phyloP scores from a whole-genome alignment of 805 yeast genomes.

The Zygosaccharomyces lentus region DNA sequence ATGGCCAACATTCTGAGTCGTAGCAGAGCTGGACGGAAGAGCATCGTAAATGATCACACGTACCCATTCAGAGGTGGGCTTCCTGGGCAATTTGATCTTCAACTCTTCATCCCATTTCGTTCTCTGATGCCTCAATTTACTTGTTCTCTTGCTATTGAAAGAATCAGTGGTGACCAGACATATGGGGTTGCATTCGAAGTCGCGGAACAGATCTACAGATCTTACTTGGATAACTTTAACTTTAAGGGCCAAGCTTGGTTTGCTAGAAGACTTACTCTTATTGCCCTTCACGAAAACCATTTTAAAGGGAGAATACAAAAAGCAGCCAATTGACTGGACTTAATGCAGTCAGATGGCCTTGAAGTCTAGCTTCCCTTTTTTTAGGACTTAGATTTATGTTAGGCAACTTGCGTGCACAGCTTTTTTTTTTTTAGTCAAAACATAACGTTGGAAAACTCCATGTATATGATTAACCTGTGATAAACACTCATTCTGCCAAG shows the following conservation, averaged over 20 bases:
- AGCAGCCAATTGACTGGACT: background rate
- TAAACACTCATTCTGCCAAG: slow-evolving; percentile 6
- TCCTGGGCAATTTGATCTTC: slow-evolving; percentile 27
- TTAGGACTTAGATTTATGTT: background rate
- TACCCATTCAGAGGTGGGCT: slow-evolving; percentile 28
- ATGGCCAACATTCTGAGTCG: background rate
- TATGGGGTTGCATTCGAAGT: slow-evolving; percentile 29
- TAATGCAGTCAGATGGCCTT: background rate
- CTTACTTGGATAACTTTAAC: slow-evolving; percentile 23
- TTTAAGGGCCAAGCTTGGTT: slow-evolving; percentile 18
- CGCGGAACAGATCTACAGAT: slow-evolving; percentile 24
- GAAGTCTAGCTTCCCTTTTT: background rate
- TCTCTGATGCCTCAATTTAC: slow-evolving; percentile 20
- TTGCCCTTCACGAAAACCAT: slow-evolving; percentile 21
- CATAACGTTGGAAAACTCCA: background rate
- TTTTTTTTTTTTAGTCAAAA: background rate
- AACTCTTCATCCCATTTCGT: slow-evolving; percentile 28
- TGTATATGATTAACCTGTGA: background rate
- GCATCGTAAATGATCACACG: slow-evolving; percentile 32
- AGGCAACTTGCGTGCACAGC: background rate
- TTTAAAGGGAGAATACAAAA: background rate
- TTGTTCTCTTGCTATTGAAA: slow-evolving; percentile 23
- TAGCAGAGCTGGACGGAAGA: slow-evolving; percentile 15
- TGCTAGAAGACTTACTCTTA: slow-evolving; percentile 11
- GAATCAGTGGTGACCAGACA: slow-evolving; percentile 30